These are phyloP conservation scores for Talaromyces ruber DNA, from an alignment of 495 filamentous ascomycete genomes.

Conservation along the genomic window DNA sequence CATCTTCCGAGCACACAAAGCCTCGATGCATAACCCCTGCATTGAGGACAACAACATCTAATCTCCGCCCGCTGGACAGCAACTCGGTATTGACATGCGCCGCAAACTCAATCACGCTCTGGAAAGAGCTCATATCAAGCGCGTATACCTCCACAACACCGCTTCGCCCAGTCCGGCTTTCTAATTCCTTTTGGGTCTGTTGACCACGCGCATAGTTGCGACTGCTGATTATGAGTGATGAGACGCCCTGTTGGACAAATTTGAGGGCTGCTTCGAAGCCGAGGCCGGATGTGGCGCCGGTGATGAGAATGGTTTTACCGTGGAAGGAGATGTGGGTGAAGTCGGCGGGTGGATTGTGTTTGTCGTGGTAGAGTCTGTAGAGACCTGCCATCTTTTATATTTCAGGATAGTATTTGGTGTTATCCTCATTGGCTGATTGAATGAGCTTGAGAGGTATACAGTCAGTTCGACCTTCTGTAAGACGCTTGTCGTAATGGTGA, in stretches of 20 bases:
- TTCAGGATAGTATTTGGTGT: not conserved
- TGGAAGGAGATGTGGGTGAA: slow-evolving; percentile 28
- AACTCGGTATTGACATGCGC: slow-evolving; percentile 27
- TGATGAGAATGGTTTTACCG: slow-evolving; percentile 46
- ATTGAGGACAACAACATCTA: slow-evolving; percentile 39
- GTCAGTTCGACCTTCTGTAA: not conserved
- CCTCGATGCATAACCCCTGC: slow-evolving; percentile 33
- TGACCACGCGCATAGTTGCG: slow-evolving; percentile 37
- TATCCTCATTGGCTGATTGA: not conserved
- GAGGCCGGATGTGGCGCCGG: slow-evolving; percentile 45
- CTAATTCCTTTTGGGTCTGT: slow-evolving; percentile 34
- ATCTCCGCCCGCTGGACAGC: not conserved
- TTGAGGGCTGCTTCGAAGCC: slow-evolving; percentile 40
- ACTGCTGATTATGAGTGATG: slow-evolving; percentile 32
- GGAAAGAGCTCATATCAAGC: slow-evolving; percentile 46
- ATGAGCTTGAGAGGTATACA: not conserved
- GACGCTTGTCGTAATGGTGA: not conserved
- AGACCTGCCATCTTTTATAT: slow-evolving; percentile 25
- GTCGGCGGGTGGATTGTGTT: slow-evolving; percentile 28
- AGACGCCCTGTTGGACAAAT: slow-evolving; percentile 33
- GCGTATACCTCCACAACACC: slow-evolving; percentile 42
- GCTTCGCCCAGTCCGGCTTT: slow-evolving; percentile 28
- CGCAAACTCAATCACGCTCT: slow-evolving; percentile 40
- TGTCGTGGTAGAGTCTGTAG: slow-evolving; percentile 28
- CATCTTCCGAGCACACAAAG: slow-evolving; percentile 28